A percentile compares a stretch with the other conserved stretches of the same genome.
Evolutionary conservation across 257 asterid genomes (phyloP).

Genomic region (Solanum commersonii): DNA sequence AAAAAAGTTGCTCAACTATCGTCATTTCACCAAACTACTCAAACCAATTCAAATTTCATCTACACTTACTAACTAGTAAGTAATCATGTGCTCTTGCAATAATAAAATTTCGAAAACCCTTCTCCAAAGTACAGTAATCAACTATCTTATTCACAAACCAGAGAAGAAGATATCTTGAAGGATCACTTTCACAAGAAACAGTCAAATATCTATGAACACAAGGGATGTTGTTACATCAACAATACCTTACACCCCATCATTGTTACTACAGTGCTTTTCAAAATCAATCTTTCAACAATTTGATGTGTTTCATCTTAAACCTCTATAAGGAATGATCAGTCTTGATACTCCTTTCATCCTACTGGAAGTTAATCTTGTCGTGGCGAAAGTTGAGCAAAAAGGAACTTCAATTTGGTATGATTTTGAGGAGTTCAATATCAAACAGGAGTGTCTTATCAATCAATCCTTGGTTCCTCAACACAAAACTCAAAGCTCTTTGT

Average conservation of each 20-base stretch:
- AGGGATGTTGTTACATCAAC: not conserved
- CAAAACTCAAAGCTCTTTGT: constrained; percentile 93
- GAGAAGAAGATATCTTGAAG: not conserved
- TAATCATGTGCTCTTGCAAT: not conserved
- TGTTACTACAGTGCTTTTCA: not conserved
- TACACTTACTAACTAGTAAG: not conserved
- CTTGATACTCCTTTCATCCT: not conserved
- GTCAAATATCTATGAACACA: not conserved
- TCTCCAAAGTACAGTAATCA: not conserved
- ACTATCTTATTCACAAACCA: not conserved
- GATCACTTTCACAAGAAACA: not conserved
- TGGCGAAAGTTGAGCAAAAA: not conserved
- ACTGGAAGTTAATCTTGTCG: not conserved
- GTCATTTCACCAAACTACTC: not conserved
- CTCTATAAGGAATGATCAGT: not conserved
- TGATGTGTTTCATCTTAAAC: not conserved
- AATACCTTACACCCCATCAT: not conserved
- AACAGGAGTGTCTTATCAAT: constrained; percentile 92
- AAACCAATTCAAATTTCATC: not conserved
- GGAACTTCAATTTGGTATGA: constrained; percentile 43
- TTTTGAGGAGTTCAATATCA: constrained; percentile 84
- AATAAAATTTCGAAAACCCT: not conserved
- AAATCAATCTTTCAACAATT: not conserved
- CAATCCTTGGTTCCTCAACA: constrained; percentile 85
- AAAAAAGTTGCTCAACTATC: not conserved